Evolutionary conservation across 352 stramenopile genomes (phyloP).

Genomic region (Phytopythium vexans): DNA sequence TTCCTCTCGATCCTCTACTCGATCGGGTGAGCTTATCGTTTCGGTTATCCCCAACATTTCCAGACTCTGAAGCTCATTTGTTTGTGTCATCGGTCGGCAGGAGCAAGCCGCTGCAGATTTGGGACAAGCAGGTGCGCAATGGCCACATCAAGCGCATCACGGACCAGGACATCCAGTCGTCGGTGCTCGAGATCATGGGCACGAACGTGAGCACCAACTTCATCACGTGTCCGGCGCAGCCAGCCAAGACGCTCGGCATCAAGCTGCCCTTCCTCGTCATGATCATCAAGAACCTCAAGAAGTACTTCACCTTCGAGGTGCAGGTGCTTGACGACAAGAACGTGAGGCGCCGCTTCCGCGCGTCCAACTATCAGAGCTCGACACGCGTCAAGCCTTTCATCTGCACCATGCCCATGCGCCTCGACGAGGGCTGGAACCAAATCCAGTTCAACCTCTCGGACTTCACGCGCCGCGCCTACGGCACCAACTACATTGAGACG

Average conservation of each 20-base stretch:
- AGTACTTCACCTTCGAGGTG: constrained; percentile 99
- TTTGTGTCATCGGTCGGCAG: constrained; percentile 21
- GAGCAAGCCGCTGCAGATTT: constrained; percentile 98
- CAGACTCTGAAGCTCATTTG: not conserved
- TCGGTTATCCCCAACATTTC: not conserved
- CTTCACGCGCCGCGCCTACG: constrained; percentile 96
- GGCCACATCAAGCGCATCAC: constrained; percentile 98
- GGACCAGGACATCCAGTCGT: constrained; percentile 97
- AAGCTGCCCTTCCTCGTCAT: constrained; percentile 98
- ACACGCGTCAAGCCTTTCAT: constrained; percentile 98
- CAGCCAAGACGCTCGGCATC: constrained; percentile 95
- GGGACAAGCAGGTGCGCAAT: constrained; percentile 97
- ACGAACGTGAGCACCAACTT: constrained; percentile 99
- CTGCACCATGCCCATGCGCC: constrained; percentile 98
- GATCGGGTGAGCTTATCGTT: constrained; percentile 75
- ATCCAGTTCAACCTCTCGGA: constrained; percentile 98
- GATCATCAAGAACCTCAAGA: constrained; percentile 99
- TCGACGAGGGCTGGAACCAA: constrained; percentile 98
- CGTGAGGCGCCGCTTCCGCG: constrained; percentile 93
- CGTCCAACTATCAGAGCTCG: constrained; percentile 97
- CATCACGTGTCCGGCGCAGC: constrained; percentile 94
- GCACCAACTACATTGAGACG: constrained; percentile 98
- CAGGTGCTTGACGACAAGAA: constrained; percentile 99
- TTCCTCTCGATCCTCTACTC: constrained; percentile 98
- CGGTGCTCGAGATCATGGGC: constrained; percentile 97